Conservation (phyloP, 352 stramenopile species). For the Elongisporangium prolatum region DNA sequence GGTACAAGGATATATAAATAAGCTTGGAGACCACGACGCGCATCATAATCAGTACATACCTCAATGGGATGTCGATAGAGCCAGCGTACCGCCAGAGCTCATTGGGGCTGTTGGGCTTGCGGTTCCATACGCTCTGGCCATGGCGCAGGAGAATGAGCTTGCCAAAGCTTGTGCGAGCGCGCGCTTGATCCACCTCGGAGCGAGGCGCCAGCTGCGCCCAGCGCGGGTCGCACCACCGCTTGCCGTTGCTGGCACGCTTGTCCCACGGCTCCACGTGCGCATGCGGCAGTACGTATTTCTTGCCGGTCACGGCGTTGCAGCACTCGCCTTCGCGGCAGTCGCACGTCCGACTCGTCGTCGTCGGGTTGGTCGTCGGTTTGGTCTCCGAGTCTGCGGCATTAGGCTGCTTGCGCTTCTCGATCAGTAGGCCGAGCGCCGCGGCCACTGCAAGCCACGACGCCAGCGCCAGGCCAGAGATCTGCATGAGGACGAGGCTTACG, state of each 20-base stretch:
- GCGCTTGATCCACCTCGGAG: slow-evolving; percentile 7
- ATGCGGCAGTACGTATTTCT: slow-evolving; percentile 64
- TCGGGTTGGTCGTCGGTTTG: not conserved
- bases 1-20: not conserved
- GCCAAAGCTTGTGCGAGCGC: slow-evolving; percentile 50
- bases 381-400: slow-evolving; percentile 4
- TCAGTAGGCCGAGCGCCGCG: slow-evolving; percentile 1
- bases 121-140: slow-evolving; percentile 84
- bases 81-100: slow-evolving; percentile 80
- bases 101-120: slow-evolving; percentile 63
- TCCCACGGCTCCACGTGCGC: slow-evolving; percentile 73
- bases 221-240: slow-evolving; percentile 37
- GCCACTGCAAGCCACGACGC: not conserved
- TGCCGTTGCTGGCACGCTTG: slow-evolving; percentile 23
- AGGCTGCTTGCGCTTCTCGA: slow-evolving; percentile 3
- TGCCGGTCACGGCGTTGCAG: slow-evolving; percentile 69
- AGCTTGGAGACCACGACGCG: not conserved
- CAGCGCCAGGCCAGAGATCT: not conserved
- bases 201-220: slow-evolving; percentile 49
- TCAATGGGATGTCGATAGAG: slow-evolving; percentile 79
- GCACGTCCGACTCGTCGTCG: slow-evolving; percentile 21
- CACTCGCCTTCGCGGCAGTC: slow-evolving; percentile 68
- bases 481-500: not conserved
- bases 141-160: slow-evolving; percentile 82
- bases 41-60: slow-evolving; percentile 10